These are phyloP conservation scores for Clarireedia paspali DNA, from an alignment of 2,329 filamentous ascomycete genomes.

Conservation along the genomic window DNA sequence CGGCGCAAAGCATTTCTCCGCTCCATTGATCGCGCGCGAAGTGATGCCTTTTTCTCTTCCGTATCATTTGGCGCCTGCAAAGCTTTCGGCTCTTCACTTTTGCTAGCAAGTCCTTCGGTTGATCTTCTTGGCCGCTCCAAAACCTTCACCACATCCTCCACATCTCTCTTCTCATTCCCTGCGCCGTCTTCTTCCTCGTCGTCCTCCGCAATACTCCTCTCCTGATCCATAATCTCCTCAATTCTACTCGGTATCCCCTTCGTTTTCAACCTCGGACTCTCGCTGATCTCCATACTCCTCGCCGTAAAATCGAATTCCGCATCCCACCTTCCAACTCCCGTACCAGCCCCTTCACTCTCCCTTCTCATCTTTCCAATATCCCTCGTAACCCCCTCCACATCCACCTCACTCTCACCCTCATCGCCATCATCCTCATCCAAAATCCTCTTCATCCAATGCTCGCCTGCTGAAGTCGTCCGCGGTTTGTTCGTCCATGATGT, in stretches of 20 bases:
- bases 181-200: background rate
- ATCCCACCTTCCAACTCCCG: conserved; percentile 18
- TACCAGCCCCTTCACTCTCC: conserved; percentile 13
- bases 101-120: background rate
- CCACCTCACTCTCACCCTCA: background rate
- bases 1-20: conserved; percentile 2
- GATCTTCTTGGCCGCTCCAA: background rate
- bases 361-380: conserved; percentile 7
- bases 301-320: conserved; percentile 26
- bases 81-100: background rate
- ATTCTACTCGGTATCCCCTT: conserved; percentile 13
- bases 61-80: background rate
- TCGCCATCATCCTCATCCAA: background rate
- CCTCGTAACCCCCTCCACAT: conserved; percentile 6
- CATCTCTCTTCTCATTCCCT: background rate
- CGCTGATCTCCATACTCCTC: conserved; percentile 18
- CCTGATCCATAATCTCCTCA: conserved; percentile 21
- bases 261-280: conserved; percentile 11
- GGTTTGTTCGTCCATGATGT: background rate
- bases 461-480: background rate
- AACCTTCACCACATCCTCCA: background rate
- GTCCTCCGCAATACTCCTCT: conserved; percentile 12
- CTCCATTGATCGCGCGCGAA: background rate
- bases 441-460: conserved; percentile 4
- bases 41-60: background rate